Evolutionary conservation across 768 basidiomycete genomes (phyloP).

Genomic region (Leccinum imitatum): DNA sequence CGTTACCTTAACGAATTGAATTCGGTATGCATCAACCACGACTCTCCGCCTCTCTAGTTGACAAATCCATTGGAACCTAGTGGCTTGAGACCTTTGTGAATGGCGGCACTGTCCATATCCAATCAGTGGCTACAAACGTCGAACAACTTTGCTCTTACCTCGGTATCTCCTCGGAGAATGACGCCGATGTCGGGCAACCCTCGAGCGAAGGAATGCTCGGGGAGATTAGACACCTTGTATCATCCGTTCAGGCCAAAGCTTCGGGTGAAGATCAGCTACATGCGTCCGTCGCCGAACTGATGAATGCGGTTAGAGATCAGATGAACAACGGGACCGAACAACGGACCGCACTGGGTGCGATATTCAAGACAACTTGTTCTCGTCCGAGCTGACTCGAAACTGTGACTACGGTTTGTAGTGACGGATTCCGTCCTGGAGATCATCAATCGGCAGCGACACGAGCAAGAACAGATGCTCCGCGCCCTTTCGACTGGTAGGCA

Average conservation of each 20-base stretch:
- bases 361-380: conserved; percentile 5
- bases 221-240: conserved; percentile 37
- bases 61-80: conserved; percentile 31
- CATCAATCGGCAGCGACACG: conserved; percentile 66
- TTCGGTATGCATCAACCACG: conserved; percentile 41
- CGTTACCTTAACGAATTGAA: conserved; percentile 59
- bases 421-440: conserved; percentile 57
- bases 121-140: conserved; percentile 56
- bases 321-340: conserved; percentile 40
- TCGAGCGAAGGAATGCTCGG: conserved; percentile 31
- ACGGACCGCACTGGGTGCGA: conserved; percentile 39
- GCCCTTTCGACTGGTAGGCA: conserved; percentile 60
- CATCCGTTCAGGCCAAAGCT: conserved; percentile 33
- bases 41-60: background rate
- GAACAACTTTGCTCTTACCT: conserved; percentile 59
- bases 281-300: conserved; percentile 36
- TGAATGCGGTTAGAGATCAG: conserved; percentile 42
- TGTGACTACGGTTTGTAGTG: conserved; percentile 37
- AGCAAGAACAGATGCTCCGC: conserved; percentile 70
- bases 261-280: conserved; percentile 33
- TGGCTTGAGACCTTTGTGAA: conserved; percentile 87
- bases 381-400: conserved; percentile 10
- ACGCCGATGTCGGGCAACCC: conserved; percentile 7
- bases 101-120: conserved; percentile 71
- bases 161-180: conserved; percentile 35